These are phyloP conservation scores for Phalaenopsis equestris DNA, from an alignment of 106 monocot species.

Conservation along the genomic window DNA sequence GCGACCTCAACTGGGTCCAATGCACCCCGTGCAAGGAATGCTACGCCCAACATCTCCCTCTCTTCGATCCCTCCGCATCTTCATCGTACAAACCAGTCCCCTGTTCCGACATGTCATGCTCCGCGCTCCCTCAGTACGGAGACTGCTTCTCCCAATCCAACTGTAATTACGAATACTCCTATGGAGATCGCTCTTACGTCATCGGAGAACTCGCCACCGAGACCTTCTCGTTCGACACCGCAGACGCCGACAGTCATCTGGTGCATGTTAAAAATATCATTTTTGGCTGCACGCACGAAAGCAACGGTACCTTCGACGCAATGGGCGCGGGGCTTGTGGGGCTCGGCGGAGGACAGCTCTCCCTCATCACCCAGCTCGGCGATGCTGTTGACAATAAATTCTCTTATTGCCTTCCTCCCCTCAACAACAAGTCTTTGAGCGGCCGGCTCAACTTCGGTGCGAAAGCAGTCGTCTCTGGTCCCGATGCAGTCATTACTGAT, in stretches of 20 bases:
- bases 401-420: conserved; percentile 37
- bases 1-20: conserved; percentile 24
- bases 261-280: not conserved
- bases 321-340: conserved; percentile 30
- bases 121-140: not conserved
- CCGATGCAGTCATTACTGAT: conserved; percentile 10
- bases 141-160: not conserved
- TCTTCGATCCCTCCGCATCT: conserved; percentile 23
- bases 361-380: conserved; percentile 36
- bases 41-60: conserved; percentile 8
- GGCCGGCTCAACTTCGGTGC: conserved; percentile 28
- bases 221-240: conserved; percentile 22
- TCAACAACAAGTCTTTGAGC: not conserved
- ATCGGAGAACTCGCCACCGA: conserved; percentile 28
- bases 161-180: conserved; percentile 18
- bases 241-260: not conserved
- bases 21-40: conserved; percentile 14
- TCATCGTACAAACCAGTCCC: conserved; percentile 15
- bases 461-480: not conserved
- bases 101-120: conserved; percentile 18
- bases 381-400: conserved; percentile 22
- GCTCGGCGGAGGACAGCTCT: conserved; percentile 31
- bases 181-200: conserved; percentile 27
- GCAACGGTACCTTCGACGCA: conserved; percentile 15
- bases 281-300: conserved; percentile 34